Conservation (phyloP, 2,329 filamentous ascomycete species). For the Beauveria sp. region DNA sequence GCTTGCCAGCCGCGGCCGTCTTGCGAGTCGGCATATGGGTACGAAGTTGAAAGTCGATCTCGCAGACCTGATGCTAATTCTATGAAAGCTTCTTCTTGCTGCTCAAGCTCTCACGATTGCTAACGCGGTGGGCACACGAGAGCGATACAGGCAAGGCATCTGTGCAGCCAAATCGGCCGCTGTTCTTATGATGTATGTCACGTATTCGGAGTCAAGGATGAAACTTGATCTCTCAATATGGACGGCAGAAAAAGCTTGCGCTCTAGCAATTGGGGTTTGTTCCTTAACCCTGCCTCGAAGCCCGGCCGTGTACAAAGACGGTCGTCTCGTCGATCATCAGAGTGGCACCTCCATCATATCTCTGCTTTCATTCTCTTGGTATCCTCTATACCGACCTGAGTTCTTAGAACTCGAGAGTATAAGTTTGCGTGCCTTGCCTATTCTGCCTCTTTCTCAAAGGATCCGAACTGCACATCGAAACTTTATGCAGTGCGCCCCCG, state of each 20-base stretch:
- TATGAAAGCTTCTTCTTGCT: neutral
- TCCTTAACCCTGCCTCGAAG: conserved; percentile 50
- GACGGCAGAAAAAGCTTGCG: neutral
- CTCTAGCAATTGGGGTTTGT: conserved; percentile 32
- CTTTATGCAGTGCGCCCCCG: neutral
- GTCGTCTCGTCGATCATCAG: conserved; percentile 50
- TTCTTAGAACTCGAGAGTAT: conserved; percentile 30
- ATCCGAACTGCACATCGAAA: neutral
- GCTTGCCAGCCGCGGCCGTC: neutral
- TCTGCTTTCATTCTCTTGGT: conserved; percentile 57
- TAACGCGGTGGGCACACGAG: neutral
- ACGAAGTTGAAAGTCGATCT: neutral
- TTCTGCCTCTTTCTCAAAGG: neutral
- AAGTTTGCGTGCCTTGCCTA: neutral
- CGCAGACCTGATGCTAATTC: neutral
- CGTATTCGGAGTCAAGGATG: too few relatives aligned
- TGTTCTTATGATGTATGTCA: neutral
- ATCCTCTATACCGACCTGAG: conserved; percentile 39
- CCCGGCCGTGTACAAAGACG: conserved; percentile 51
- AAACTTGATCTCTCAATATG: neutral
- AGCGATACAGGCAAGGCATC: neutral
- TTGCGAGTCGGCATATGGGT: neutral
- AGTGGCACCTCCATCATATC: conserved; percentile 47
- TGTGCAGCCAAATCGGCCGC: neutral
- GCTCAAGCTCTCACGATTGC: neutral